Evolutionary conservation across 2,329 filamentous ascomycete species (phyloP), one percentile per base, ranked within the genome.

Genomic region (Leptosphaerulina australis): DNA sequence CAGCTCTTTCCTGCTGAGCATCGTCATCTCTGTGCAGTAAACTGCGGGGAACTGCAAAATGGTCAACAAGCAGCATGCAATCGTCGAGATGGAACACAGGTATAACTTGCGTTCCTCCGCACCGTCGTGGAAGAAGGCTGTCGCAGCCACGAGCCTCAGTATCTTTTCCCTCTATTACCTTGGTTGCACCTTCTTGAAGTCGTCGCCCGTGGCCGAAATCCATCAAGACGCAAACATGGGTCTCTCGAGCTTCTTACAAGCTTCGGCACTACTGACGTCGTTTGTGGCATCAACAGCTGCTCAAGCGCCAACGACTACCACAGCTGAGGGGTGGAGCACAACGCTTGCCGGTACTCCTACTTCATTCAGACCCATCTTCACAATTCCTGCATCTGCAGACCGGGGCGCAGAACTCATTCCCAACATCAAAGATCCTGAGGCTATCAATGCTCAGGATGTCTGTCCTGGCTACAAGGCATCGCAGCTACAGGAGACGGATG

Each of bases 341-440:
- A 66, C 59, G 6, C 59, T 68, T 12, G 51, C 54, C 41, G 66
- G 65, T 29, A 65, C 67, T n/a, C 57, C 66, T 3, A 71, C 67
- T 1, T 56, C 61, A 0, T 71, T 68, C 38, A 59, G 63, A 12
- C 50, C 67, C 4, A 55, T 64, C 15, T 74, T 74, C 44, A 74
- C 72, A 1, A 69, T 75, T 34, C 72, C 72, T 4, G 65, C 71
- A 2, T 64, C 64, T 9, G 70, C 68, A 8, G 71, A 72, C 20
- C 33, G 56, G 18, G 71, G 72, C n/a, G 64, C 58, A 4, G 44
- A 63, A 17, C 39, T 73, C 10, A 44, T 88, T 28, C 82, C 87
- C 24, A 90, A 88, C 63, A 80, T 88, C 58, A 61, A 81, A 25
- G 86, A 90, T 58, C 83, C 86, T 0, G 51, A 83, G 44, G 86